Evolutionary conservation across 1,284 basidiomycete genomes (phyloP).

Genomic region (Papiliotrema fonsecae): DNA sequence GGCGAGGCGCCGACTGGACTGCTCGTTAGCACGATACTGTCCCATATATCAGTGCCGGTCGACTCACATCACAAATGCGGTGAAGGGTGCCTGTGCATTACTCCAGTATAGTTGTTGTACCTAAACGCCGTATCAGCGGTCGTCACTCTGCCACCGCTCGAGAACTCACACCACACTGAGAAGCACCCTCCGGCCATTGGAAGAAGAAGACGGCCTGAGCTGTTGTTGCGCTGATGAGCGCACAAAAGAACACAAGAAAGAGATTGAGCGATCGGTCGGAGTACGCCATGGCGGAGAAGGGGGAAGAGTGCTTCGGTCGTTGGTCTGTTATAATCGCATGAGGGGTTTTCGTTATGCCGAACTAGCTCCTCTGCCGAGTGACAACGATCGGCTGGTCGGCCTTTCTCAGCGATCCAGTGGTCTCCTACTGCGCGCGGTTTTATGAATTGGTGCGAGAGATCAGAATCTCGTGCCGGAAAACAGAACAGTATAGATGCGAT

Average conservation of each 20-base stretch:
- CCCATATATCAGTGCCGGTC: neutral
- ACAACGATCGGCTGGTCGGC: no score
- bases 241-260: neutral
- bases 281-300: no score
- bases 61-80: conserved; percentile 26
- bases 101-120: conserved; percentile 22
- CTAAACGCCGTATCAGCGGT: neutral
- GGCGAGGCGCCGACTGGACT: conserved; percentile 27
- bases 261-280: no score
- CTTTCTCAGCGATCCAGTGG: no score
- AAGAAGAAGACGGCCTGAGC: conserved; percentile 17
- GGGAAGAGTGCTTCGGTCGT: no score
- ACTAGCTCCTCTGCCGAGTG: no score
- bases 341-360: no score
- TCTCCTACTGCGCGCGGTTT: no score
- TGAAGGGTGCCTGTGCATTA: conserved; percentile 21
- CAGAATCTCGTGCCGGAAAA: no score
- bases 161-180: conserved; percentile 23
- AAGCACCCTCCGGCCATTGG: conserved; percentile 21
- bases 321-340: no score
- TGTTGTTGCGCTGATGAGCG: neutral
- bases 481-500: no score
- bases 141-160: neutral
- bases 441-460: no score
- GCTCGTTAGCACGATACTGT: neutral